phyloP scores from a whole-genome alignment of 1,284 basidiomycete species.

The Microbotryum saponariae region DNA sequence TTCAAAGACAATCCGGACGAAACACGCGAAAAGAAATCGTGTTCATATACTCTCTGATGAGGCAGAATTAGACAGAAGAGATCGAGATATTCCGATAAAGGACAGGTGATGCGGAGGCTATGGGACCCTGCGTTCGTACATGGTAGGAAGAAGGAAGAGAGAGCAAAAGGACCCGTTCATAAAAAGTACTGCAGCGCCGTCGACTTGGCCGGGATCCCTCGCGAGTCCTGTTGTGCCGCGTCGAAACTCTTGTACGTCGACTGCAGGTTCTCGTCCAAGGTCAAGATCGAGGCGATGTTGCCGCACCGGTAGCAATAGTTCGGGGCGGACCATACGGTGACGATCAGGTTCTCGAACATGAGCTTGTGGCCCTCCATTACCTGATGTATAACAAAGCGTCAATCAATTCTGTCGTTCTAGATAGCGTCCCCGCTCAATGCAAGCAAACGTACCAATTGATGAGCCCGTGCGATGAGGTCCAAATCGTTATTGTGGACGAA shows the following conservation, averaged over 20 bases:
- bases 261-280: slow-evolving; percentile 78
- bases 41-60: too few species aligned
- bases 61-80: too few species aligned
- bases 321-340: slow-evolving; percentile 97
- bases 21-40: too few species aligned
- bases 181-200: background rate
- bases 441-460: slow-evolving; percentile 67
- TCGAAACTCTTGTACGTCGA: slow-evolving; percentile 87
- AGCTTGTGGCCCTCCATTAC: slow-evolving; percentile 93
- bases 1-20: too few species aligned
- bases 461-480: slow-evolving; percentile 90
- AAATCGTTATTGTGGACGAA: slow-evolving; percentile 89
- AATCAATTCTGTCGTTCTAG: too few species aligned
- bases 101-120: too few species aligned
- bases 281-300: slow-evolving; percentile 86
- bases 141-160: background rate
- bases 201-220: slow-evolving; percentile 34
- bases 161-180: background rate
- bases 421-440: too few species aligned
- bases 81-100: too few species aligned
- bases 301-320: slow-evolving; percentile 99
- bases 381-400: slow-evolving; percentile 4
- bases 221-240: slow-evolving; percentile 50
- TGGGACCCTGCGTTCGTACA: background rate
- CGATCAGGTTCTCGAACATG: slow-evolving; percentile 93